Evolutionary conservation across 2,329 filamentous ascomycete species (phyloP).

Genomic region (Neobulgaria alba): DNA sequence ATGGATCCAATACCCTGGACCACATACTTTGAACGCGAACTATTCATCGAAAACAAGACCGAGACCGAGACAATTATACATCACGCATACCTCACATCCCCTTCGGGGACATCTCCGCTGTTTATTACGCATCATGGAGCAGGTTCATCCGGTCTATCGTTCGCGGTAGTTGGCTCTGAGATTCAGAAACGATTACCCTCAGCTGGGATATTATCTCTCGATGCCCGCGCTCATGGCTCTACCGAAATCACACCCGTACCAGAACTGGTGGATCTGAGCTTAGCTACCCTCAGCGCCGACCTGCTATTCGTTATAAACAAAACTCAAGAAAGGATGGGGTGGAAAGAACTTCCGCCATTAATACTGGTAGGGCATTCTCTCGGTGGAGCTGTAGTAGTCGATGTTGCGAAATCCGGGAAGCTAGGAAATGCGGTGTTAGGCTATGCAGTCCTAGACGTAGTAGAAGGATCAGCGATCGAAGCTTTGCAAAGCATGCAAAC

Average conservation of each 20-base stretch:
- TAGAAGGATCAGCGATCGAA: conserved; percentile 93
- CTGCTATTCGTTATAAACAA: conserved; percentile 60
- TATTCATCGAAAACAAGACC: conserved; percentile 54
- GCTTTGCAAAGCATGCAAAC: conserved; percentile 90
- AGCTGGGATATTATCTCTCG: conserved; percentile 75
- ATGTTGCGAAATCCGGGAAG: conserved; percentile 61
- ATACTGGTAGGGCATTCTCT: conserved; percentile 87
- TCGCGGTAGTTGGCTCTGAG: conserved; percentile 71
- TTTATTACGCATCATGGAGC: conserved; percentile 94
- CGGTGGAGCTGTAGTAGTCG: conserved; percentile 82
- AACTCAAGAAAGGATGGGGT: conserved; percentile 60
- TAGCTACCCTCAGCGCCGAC: conserved; percentile 66
- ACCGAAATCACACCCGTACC: conserved; percentile 40
- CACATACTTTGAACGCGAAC: conserved; percentile 81
- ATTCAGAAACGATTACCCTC: conserved; percentile 68
- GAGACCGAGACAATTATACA: conserved; percentile 47
- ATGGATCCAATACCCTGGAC: conserved; percentile 56
- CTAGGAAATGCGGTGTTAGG: conserved; percentile 66
- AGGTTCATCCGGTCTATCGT: conserved; percentile 86
- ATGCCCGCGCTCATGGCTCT: conserved; percentile 80
- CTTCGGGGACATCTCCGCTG: conserved; percentile 62
- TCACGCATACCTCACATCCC: conserved; percentile 84
- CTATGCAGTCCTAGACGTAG: conserved; percentile 87
- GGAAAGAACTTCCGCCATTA: conserved; percentile 64
- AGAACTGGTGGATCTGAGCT: conserved; percentile 53